Conservation (phyloP, 192 early-diverging fungal species). For the Rhizoclosmatium sp. region DNA sequence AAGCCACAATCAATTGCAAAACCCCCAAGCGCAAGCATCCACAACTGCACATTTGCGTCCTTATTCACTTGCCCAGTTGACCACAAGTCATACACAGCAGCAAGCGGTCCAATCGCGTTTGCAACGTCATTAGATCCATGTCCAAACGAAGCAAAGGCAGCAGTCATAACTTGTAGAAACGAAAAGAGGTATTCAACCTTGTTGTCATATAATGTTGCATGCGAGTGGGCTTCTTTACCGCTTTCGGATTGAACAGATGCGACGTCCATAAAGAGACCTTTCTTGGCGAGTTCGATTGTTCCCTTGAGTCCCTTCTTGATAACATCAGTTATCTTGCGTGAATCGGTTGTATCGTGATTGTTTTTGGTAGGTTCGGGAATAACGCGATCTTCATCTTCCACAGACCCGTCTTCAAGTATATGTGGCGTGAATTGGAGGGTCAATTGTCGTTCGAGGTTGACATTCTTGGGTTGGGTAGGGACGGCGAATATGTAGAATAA, state of each 20-base stretch:
- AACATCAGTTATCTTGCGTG: slow-evolving; percentile 11
- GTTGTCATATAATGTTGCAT: slow-evolving; percentile 72
- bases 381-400: slow-evolving; percentile 27
- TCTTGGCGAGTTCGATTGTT: background rate
- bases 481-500: slow-evolving; percentile 67
- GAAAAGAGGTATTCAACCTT: slow-evolving; percentile 84
- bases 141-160: slow-evolving; percentile 82
- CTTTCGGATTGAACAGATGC: slow-evolving; percentile 38
- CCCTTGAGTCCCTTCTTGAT: background rate
- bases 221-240: slow-evolving; percentile 61
- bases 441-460: slow-evolving; percentile 32
- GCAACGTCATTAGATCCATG: slow-evolving; percentile 89
- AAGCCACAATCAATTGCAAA: slow-evolving; percentile 81
- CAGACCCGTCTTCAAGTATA: slow-evolving; percentile 22
- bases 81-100: slow-evolving; percentile 80
- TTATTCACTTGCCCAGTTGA: slow-evolving; percentile 52
- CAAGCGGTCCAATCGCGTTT: slow-evolving; percentile 85
- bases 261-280: slow-evolving; percentile 46
- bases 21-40: slow-evolving; percentile 79
- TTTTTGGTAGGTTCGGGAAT: slow-evolving; percentile 41
- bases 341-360: slow-evolving; percentile 42
- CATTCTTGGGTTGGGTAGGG: slow-evolving; percentile 51
- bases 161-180: slow-evolving; percentile 81
- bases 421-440: slow-evolving; percentile 6
- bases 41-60: slow-evolving; percentile 71